Evolutionary conservation across 2,329 filamentous ascomycete genomes (phyloP), one percentile per base, ranked within the genome.

Genomic region (Escovopsis sp.): DNA sequence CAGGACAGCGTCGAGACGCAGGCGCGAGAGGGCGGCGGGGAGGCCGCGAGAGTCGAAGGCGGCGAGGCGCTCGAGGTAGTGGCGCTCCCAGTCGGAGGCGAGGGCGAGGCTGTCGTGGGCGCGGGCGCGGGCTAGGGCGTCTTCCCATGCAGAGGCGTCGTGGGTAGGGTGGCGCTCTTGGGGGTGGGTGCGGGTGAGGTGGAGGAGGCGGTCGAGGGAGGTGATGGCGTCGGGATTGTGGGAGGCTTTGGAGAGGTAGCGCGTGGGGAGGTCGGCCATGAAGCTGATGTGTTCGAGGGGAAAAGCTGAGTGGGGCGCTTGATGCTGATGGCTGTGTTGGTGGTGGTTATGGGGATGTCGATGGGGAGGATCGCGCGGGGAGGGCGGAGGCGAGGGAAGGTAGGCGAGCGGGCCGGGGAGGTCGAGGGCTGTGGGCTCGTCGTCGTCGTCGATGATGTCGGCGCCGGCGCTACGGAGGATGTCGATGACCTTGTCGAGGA

Each of bases 1-100:
- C 1, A 81, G 61, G 5, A 81, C 54, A 1, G 76, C 76, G 43
- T 76, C 72, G 1, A 80, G 62, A 4, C 65, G 62, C 42, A 72
- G 57, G 2, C 65, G 65, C 5, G 60, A 45, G 0, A 83, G 52
- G 0, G 76, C 70, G 0, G 74, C 76, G 0, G 72, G 58, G 12
- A 81, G 55, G 0, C 76, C 76, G 12, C 68, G 63, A 18, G 62
- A 58, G 2, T 68, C 72, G 7, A 68, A 71, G 32, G 66, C 60
- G 43, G 63, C 65, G 3, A 68, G 53, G 28, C 65, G 61, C 11
- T 58, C 45, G 40, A 70, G 66, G 49, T 73, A 77, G n/a, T 65
- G 59, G 0, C 58, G 49, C 70, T 71, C 78, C 49, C 76, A 75
- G 11, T 62, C 46, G 0, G 68, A 62, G 9, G 62, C 61, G 0